Base-by-base conservation (phyloP, 2,329 filamentous ascomycete genomes). In the Apiospora arundinis region DNA sequence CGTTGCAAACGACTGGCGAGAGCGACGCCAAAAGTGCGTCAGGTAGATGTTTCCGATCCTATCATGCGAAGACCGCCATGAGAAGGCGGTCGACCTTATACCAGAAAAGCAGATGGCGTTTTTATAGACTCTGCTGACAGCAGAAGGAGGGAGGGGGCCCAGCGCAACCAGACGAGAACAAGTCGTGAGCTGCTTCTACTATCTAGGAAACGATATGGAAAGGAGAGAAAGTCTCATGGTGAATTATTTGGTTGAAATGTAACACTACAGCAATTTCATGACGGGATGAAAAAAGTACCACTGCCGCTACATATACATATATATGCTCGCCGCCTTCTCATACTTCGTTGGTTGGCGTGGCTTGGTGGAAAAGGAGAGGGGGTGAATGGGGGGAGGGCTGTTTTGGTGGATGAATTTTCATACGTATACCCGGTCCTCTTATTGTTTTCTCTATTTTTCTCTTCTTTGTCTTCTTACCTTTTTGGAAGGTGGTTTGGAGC, bases 361-460 rank as follows among this genome's bases (percentile, higher is more conserved):
- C 56, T 37, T 60, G 52, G 52, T 21, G 52, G 25, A 56, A 60
- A 21, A n/a, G 52, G 28, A 32, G 52, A 25, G 48, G 28, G 52
- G 18, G 6, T 18, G 25, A 25, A 56, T 23, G 46, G 46, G 48
- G 8, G 12, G 32, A 32, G 6, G 32, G 32, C 32, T 2, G 5
- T 28, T 23, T n/a, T 63, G 56, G 56, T 40, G 56, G 32, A 40
- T 63, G 56, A 18, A 23, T 63, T 18, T 40, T 63, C 56, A n/a
- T 40, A 63, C 18, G 56, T 63, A 63, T 63, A 63, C 56, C 56
- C 56, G 56, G 4, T 63, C n/a, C 28, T 40, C n/a, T 23, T 68
- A 2, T 46, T 21, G 1, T 5, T 44, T 23, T 45, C 23, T n/a
- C 4, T 48, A 3, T 48, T 68, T 16, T 18, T 45, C 9, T 44